Evolutionary conservation across 192 early-diverging fungal genomes (phyloP).

Genomic region (Linderina pennispora): DNA sequence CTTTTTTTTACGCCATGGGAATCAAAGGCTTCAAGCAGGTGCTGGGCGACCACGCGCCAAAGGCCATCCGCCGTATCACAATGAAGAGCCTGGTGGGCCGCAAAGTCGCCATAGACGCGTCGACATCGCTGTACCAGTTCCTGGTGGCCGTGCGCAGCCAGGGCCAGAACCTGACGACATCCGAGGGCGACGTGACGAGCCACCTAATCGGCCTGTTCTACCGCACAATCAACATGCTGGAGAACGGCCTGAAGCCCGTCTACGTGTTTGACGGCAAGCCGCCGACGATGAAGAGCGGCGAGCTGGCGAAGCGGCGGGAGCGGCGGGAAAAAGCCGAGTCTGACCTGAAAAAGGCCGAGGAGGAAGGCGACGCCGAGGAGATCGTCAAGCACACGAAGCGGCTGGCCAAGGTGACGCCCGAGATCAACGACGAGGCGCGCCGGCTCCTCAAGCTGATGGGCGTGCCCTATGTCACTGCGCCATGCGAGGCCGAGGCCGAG

Average conservation of each 20-base stretch:
- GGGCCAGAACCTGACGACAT: constrained; percentile 84
- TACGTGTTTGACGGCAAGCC: constrained; percentile 99
- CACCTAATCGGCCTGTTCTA: constrained; percentile 97
- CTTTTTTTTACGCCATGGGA: constrained; percentile 51
- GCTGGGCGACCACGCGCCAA: constrained; percentile 86
- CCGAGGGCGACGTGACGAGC: constrained; percentile 89
- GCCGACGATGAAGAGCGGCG: constrained; percentile 83
- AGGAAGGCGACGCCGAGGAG: constrained; percentile 69
- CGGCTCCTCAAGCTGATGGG: constrained; percentile 86
- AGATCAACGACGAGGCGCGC: constrained; percentile 92
- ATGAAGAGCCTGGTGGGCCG: constrained; percentile 88
- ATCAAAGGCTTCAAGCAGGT: constrained; percentile 87
- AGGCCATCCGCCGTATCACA: constrained; percentile 73
- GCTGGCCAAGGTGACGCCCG: constrained; percentile 85
- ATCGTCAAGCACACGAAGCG: constrained; percentile 82
- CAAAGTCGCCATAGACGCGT: constrained; percentile 97
- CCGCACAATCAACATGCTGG: constrained; percentile 93
- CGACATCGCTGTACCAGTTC: constrained; percentile 98
- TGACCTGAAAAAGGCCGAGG: constrained; percentile 65
- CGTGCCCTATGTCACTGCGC: constrained; percentile 88
- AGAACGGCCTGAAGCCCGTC: constrained; percentile 91
- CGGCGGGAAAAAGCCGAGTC: constrained; percentile 63
- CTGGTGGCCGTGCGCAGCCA: constrained; percentile 93
- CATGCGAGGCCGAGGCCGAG: constrained; percentile 97
- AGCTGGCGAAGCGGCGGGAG: constrained; percentile 72